Base-by-base conservation (phyloP, 2,329 filamentous ascomycete species). In the Monosporascus sp. region DNA sequence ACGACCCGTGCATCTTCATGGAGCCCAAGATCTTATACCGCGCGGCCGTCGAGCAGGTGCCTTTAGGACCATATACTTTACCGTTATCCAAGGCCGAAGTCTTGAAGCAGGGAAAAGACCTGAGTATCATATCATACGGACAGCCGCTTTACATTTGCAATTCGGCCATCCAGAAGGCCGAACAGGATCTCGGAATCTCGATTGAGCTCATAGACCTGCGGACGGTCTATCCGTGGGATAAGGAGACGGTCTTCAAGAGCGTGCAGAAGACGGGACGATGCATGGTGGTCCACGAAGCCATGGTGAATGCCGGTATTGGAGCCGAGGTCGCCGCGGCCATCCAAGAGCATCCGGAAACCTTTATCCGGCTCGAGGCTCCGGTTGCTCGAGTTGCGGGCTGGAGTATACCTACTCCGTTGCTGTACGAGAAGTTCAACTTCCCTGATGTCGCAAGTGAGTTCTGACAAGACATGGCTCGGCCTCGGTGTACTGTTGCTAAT, bases 1-100 rank as follows among this genome's bases (percentile, higher is more conserved):
- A 91, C 57, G 92, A 97, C 69, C 92, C 92, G 0, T 90, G 93
- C 57, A 77, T 97, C 51, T 96, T 97, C 71, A 86, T 97, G 86
- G 92, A 97, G 69, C 92, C 92, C 45, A 97, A 97, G 74, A 89
- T 94, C 47, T 76, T 97, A 14, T 97, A 97, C 70, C 86, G 92
- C 20, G 91, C 92, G 0, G 90, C 92, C 0, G 90, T 96, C 27
- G 92, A 97, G 71, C 90, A 96, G 69, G 92, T 97, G 1, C 92
- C 92, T 0, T 82, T 85, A 1, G 87, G 84, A 22, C 76, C 88
- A 3, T 97, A 94, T 69, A 84, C 85, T n/a, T 79, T 97, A 16
- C 91, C 91, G 0, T 77, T 97, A 11, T 90, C 86, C 62, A 93
- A 90, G 69, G 92, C 92, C 0, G 91, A 97, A 67, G 73, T 96